Evolutionary conservation across 192 early-diverging fungal genomes (phyloP).

Genomic region (Umbelopsis ramanniana): DNA sequence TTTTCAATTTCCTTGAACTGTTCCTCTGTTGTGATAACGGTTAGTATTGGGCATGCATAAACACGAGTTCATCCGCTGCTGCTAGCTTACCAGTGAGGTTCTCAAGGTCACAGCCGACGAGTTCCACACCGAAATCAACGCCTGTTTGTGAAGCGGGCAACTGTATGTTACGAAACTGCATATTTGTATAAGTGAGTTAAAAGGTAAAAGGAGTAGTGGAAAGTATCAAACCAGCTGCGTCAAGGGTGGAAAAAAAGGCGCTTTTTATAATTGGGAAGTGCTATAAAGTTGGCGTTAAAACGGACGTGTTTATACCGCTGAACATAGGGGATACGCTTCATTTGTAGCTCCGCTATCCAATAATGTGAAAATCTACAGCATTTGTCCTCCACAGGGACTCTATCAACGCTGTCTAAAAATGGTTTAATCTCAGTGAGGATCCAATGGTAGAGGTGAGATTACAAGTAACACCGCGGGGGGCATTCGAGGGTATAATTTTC

Average conservation of each 20-base stretch:
- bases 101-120: conserved; percentile 35
- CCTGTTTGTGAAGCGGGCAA: conserved; percentile 31
- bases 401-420: no score
- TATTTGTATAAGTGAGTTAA: conserved; percentile 34
- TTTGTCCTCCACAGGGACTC: no score
- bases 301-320: no score
- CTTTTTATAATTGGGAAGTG: not conserved
- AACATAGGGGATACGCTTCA: no score
- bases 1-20: conserved; percentile 38
- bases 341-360: no score
- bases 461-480: no score
- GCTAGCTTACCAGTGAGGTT: conserved; percentile 33
- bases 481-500: no score
- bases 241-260: not conserved
- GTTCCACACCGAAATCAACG: conserved; percentile 38
- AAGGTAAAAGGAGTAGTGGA: not conserved
- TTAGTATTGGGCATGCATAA: not conserved
- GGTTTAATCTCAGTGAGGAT: no score
- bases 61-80: not conserved
- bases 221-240: not conserved
- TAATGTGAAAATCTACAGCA: no score
- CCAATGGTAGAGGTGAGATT: no score
- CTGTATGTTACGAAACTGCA: conserved; percentile 20
- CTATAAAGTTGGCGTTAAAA: no score
- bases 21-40: conserved; percentile 18